A percentile compares a stretch with the other conserved stretches of the same genome.
These are phyloP conservation scores for Akanthomyces lecanii DNA, from an alignment of 2,329 filamentous ascomycete genomes.

Conservation along the genomic window DNA sequence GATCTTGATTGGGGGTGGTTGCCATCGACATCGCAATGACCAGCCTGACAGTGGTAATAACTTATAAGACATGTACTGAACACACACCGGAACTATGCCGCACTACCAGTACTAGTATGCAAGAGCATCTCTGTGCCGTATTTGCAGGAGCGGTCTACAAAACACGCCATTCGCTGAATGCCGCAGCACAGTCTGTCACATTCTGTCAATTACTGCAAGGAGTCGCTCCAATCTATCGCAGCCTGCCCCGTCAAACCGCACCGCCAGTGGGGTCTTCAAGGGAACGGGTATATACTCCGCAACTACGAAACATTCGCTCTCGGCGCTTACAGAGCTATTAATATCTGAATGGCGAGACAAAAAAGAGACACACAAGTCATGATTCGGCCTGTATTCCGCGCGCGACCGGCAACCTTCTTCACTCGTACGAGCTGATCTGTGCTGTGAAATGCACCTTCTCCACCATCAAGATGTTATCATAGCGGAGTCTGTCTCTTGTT, in stretches of 20 bases:
- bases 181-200: neutral
- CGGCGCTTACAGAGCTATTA: slow-evolving; percentile 12
- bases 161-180: neutral
- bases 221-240: neutral
- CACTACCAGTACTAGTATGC: neutral
- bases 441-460: neutral
- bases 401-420: neutral
- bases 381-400: neutral
- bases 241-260: neutral
- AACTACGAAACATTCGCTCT: slow-evolving; percentile 11
- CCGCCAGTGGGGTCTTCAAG: slow-evolving; percentile 7
- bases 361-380: neutral
- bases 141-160: neutral
- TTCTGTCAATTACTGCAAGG: neutral
- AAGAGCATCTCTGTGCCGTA: too few relatives aligned
- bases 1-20: neutral
- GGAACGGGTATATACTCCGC: neutral
- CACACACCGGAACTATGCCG: neutral
- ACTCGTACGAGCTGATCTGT: neutral
- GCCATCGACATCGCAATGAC: neutral
- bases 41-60: too few relatives aligned
- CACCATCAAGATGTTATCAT: neutral
- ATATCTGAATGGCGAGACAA: slow-evolving; percentile 11
- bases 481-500: slow-evolving; percentile 13
- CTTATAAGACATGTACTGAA: neutral